Evolutionary conservation across 2,329 filamentous ascomycete genomes (phyloP), one percentile per base, ranked within the genome.

Genomic region (Aspergillus sp.): DNA sequence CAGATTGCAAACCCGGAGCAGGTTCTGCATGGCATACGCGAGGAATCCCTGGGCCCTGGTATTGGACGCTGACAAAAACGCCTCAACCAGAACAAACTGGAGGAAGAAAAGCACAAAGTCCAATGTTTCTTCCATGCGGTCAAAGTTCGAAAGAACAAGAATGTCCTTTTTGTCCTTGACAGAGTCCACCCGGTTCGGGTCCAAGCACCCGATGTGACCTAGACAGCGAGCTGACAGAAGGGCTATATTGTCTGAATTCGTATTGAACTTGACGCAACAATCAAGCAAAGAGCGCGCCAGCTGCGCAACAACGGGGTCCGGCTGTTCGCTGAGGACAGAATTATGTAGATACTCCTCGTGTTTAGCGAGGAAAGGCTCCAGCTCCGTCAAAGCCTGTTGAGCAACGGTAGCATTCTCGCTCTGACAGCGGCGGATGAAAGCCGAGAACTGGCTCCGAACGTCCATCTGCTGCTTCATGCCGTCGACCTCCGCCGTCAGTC

Each of bases 21-120:
- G 71, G 48, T 93, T 82, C 58, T 99, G 91, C 78, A 98, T 95
- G 2, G 82, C 84, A 58, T 83, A 98, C 1, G 89, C 89, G 12
- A 99, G 69, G 52, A 93, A 94, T 0, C 86, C 88, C 57, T 96
- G 91, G 4, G 86, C 72, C 43, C 78, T 80, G 2, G 86, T 82
- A 53, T 95, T 93, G 0, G 82, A 91, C 1, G 85, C 82, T 1
- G 89, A 93, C 26, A 93, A 67, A 52, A 98, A 99, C 1, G 88
- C 82, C 39, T 88, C 86, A 15, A 96, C 86, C 8, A 98, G 67
- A 5, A 94, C 81, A 51, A 93, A 74, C 49, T 94, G 81, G 11
- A 99, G 69, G 29, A 94, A 70, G 48, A 88, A 86, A 25, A 91
- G 69, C 5, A 86, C 76, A 57, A 96, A 99, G 40, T 91, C 78